Percentiles rank a stretch among this genome's conserved stretches.
Conservation (phyloP, 2,329 filamentous ascomycete species). For the Aspergillus fumigatiaffinis region DNA sequence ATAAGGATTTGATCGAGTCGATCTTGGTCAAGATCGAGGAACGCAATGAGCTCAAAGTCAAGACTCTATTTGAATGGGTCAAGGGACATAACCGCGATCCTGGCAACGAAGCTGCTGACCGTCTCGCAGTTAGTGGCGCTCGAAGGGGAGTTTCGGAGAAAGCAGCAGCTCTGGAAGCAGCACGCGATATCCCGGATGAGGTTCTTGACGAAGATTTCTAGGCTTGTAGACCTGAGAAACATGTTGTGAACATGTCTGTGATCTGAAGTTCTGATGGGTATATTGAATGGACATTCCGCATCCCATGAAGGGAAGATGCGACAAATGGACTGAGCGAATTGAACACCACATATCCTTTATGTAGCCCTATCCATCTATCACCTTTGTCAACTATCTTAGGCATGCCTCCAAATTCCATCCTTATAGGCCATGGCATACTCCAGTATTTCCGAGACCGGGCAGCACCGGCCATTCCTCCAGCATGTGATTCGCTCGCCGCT, state of each 20-base stretch:
- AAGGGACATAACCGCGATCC: constrained; percentile 73
- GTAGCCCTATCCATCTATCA: neutral
- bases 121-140: constrained; percentile 67
- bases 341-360: neutral
- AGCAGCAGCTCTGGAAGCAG: constrained; percentile 20
- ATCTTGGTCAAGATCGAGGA: constrained; percentile 69
- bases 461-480: neutral
- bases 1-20: constrained; percentile 75
- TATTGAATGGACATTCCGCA: neutral
- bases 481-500: neutral
- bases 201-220: constrained; percentile 24
- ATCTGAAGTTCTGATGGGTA: neutral
- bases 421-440: neutral
- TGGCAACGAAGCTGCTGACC: constrained; percentile 79
- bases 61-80: constrained; percentile 78
- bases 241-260: neutral
- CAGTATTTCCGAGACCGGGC: neutral
- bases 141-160: constrained; percentile 33
- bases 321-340: neutral
- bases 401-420: neutral
- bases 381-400: neutral
- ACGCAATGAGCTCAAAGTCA: constrained; percentile 55
- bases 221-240: neutral
- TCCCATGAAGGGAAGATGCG: neutral
- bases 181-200: constrained; percentile 23